Conservation (phyloP, 2,329 filamentous ascomycete genomes). For the Triangularia setosa region DNA sequence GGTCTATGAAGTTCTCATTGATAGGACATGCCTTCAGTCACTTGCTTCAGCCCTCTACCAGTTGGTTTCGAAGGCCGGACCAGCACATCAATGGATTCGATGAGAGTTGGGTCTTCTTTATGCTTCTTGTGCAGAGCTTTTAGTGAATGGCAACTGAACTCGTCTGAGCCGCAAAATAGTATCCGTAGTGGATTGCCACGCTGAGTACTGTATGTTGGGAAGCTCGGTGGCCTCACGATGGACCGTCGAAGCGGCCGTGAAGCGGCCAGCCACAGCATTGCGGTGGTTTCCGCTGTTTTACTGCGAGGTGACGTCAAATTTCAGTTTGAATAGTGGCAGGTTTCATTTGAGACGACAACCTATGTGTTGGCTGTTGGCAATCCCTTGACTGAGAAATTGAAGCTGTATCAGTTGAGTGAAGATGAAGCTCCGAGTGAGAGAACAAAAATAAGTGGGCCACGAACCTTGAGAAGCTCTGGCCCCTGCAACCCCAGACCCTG, state of each 20-base stretch:
- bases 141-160: slow-evolving; percentile 79
- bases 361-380: background rate
- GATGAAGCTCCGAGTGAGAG: background rate
- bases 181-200: slow-evolving; percentile 61
- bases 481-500: background rate
- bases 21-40: slow-evolving; percentile 56
- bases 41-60: slow-evolving; percentile 67
- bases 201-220: background rate
- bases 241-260: background rate
- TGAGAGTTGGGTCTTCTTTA: slow-evolving; percentile 45
- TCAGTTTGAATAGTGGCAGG: background rate
- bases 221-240: background rate
- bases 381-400: background rate
- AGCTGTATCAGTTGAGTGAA: background rate
- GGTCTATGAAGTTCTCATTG: background rate
- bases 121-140: slow-evolving; percentile 63
- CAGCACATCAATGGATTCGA: slow-evolving; percentile 80
- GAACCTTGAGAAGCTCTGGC: background rate
- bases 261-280: background rate
- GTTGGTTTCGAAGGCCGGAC: slow-evolving; percentile 73
- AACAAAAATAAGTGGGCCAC: background rate
- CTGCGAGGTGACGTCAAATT: background rate
- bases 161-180: slow-evolving; percentile 90
- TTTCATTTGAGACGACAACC: background rate
- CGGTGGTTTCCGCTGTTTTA: background rate